phyloP scores from a whole-genome alignment of 805 yeast species.

The Pachysolen tannophilus region DNA sequence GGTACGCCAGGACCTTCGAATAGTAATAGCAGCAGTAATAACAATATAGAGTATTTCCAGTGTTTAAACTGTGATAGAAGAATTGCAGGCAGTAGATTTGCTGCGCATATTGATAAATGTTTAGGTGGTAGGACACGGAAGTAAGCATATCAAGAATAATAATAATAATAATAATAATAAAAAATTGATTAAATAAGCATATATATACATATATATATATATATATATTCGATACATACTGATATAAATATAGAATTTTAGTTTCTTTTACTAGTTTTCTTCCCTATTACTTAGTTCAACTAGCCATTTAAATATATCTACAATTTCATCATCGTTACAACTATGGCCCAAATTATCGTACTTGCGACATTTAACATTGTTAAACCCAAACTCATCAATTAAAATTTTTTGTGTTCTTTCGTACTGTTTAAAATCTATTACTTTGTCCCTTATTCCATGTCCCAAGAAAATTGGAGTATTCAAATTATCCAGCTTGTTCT shows the following conservation, averaged over 20 bases:
- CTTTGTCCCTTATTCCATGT: constrained; percentile 9
- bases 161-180: too few relatives aligned
- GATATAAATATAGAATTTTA: too few relatives aligned
- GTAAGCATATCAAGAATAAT: constrained; percentile 14
- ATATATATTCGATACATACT: too few relatives aligned
- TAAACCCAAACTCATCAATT: constrained; percentile 5
- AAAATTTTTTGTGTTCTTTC: constrained; percentile 5
- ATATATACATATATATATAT: too few relatives aligned
- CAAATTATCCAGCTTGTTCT: constrained; percentile 2
- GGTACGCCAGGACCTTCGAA: constrained; percentile 8
- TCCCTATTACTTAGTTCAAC: constrained; percentile 4
- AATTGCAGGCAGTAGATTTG: constrained; percentile 87
- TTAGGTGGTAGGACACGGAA: constrained; percentile 60
- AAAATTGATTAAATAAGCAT: too few relatives aligned
- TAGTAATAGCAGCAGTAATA: constrained; percentile 5
- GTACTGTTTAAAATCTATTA: constrained; percentile 6
- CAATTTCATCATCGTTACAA: constrained; percentile 8
- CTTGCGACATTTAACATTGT: neutral
- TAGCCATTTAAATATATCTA: constrained; percentile 9
- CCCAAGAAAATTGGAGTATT: constrained; percentile 6
- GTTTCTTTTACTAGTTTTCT: too few relatives aligned
- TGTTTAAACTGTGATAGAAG: constrained; percentile 81
- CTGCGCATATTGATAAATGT: constrained; percentile 89
- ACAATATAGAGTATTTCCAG: constrained; percentile 42
- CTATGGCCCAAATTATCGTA: constrained; percentile 8